Evolutionary conservation across 1,284 basidiomycete species (phyloP).

Genomic region (Heliocybe sulcata): DNA sequence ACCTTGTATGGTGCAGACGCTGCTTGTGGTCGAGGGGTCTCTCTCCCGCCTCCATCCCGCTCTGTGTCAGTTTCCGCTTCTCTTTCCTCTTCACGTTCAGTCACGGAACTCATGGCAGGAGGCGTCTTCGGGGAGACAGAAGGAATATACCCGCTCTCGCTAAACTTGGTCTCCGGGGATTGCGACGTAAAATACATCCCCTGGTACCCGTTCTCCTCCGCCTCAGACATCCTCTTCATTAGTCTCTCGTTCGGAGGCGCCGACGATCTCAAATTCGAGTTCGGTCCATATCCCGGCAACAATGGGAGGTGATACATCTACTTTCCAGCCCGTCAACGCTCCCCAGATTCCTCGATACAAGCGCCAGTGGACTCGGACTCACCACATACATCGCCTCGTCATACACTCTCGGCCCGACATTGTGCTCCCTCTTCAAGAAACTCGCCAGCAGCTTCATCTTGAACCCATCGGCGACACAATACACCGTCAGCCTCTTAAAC

Average conservation of each 20-base stretch:
- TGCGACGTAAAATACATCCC: conserved; percentile 69
- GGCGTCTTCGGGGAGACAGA: background rate
- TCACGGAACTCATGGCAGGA: conserved; percentile 1
- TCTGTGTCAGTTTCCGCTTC: conserved; percentile 12
- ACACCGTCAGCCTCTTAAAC: conserved; percentile 77
- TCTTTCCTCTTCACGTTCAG: conserved; percentile 7
- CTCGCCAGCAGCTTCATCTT: conserved; percentile 75
- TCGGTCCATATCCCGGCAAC: conserved; percentile 85
- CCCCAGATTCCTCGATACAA: background rate
- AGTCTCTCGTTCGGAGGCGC: conserved; percentile 60
- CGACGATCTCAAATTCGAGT: conserved; percentile 80
- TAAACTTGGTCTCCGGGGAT: conserved; percentile 15
- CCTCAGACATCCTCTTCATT: conserved; percentile 69
- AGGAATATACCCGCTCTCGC: conserved; percentile 2
- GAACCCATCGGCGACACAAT: conserved; percentile 80
- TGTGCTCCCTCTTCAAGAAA: conserved; percentile 91
- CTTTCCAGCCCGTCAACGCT: background rate
- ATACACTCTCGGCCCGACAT: conserved; percentile 82
- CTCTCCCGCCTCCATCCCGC: background rate
- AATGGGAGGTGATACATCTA: conserved; percentile 90
- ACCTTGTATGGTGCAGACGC: background rate
- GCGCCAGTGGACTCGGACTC: conserved; percentile 24
- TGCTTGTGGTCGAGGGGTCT: background rate
- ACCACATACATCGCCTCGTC: conserved; percentile 93
- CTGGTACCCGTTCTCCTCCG: conserved; percentile 87